Evolutionary conservation across 305 asterid genomes (phyloP).

Genomic region (Fraxinus angustifolia): DNA sequence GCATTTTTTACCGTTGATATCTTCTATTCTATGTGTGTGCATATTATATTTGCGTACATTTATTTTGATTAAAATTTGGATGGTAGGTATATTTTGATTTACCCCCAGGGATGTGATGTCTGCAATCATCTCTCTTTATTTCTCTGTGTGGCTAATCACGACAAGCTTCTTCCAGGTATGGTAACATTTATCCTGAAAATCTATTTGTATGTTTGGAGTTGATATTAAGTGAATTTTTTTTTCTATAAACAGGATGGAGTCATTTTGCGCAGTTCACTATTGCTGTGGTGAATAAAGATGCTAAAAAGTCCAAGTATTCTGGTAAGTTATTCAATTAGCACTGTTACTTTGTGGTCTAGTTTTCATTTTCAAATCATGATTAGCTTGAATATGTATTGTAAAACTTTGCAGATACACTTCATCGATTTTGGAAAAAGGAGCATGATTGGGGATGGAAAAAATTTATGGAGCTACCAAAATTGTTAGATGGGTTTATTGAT

Average conservation of each 20-base stretch:
- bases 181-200: constrained; percentile 7
- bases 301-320: constrained; percentile 90
- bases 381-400: constrained; percentile 9
- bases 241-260: constrained; percentile 74
- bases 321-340: constrained; percentile 37
- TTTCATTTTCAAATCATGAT: background rate
- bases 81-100: constrained; percentile 90
- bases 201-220: constrained; percentile 1
- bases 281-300: constrained; percentile 95
- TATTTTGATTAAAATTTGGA: constrained; percentile 20
- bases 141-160: constrained; percentile 97
- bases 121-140: constrained; percentile 97
- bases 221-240: constrained; percentile 11
- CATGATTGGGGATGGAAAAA: constrained; percentile 99
- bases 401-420: constrained; percentile 74
- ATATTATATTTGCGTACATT: background rate
- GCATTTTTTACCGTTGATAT: background rate
- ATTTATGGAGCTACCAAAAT: constrained; percentile 96
- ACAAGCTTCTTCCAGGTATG: constrained; percentile 96
- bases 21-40: background rate
- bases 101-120: constrained; percentile 98
- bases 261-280: constrained; percentile 97
- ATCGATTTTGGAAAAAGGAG: constrained; percentile 95
- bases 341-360: background rate
- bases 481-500: constrained; percentile 84